These are phyloP conservation scores for Kodamaea laetipori DNA, from an alignment of 805 yeast species.

Conservation along the genomic window DNA sequence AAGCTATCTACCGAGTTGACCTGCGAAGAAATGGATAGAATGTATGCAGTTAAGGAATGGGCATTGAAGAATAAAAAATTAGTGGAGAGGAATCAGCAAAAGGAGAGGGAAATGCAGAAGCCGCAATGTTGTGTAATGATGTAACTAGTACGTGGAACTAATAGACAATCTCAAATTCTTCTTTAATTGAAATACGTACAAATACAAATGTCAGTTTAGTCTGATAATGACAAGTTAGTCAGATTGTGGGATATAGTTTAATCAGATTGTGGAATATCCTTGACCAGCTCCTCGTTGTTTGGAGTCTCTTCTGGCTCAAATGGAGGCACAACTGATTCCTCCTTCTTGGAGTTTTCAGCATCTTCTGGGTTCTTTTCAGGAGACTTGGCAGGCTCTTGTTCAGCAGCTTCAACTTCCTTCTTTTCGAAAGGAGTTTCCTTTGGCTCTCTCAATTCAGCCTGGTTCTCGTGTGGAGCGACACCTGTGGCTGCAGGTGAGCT, in stretches of 20 bases:
- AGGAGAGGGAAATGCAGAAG: too few species aligned
- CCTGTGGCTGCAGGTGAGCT: constrained; percentile 13
- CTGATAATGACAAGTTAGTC: too few species aligned
- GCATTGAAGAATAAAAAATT: too few species aligned
- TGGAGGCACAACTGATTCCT: constrained; percentile 18
- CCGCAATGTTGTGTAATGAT: too few species aligned
- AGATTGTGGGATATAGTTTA: constrained; percentile 6
- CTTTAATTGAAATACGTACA: constrained; percentile 1
- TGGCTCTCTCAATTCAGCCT: constrained; percentile 23
- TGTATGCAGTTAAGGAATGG: too few species aligned
- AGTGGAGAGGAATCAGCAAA: too few species aligned
- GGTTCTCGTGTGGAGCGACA: constrained; percentile 17
- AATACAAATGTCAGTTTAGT: neutral
- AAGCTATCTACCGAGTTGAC: too few species aligned
- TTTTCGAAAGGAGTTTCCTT: constrained; percentile 27
- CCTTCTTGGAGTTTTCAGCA: constrained; percentile 12
- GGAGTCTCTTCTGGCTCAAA: constrained; percentile 15
- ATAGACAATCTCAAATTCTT: constrained; percentile 4
- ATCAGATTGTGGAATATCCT: constrained; percentile 16
- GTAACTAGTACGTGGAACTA: too few species aligned
- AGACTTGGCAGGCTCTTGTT: constrained; percentile 14
- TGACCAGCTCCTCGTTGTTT: constrained; percentile 4
- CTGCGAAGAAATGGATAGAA: too few species aligned
- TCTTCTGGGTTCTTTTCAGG: constrained; percentile 9
- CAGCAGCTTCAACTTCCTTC: constrained; percentile 12